Base-by-base conservation (phyloP, 179 eudicot genomes). In the Sideroxylon spinosum region DNA sequence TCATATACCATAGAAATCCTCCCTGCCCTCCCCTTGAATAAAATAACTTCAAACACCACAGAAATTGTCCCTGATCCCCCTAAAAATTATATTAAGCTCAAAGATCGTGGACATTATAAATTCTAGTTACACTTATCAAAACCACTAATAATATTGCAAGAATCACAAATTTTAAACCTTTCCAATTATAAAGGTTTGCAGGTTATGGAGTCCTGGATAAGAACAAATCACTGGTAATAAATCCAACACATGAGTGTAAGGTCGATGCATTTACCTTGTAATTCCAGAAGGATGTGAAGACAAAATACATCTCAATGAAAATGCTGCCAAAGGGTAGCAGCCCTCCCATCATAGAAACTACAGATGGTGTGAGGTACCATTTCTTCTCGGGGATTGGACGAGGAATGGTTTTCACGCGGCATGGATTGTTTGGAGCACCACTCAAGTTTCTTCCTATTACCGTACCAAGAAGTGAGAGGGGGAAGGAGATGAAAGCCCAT, bases 341-440 rank as follows among this genome's bases (percentile, higher is more conserved):
- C 53, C 97, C 97, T 55, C 97, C 97, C 95, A 92, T 88, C 20
- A 92, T 71, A 61, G 93, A 89, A 53, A 92, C 88, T 46, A 92
- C 90, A 44, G 95, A 87, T 57, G 97, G 97, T 8, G 95, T 92
- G 74, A 91, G 88, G 68, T 93, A 93, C 97, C 95, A 93, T 78
- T 91, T 91, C 90, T 93, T 93, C 81, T 90, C 91, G n/a, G 97
- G 97, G 82, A 93, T 91, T 63, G 97, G 95, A 23, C 97, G 90
- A 74, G 95, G 93, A 77, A 93, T 93, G 69, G 95, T 93, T 86
- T 93, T 93, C 82, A 93, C 91, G 1, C 93, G 93, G 63, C 97
- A 93, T 4, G 97, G 97, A 76, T 91, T 93, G 83, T 93, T 90
- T 37, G 93, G 97, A 49, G 97, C 86, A 73, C 95, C 97, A 72